Conservation (phyloP, 2,329 filamentous ascomycete genomes). For the Lasiodiplodia theobromae region DNA sequence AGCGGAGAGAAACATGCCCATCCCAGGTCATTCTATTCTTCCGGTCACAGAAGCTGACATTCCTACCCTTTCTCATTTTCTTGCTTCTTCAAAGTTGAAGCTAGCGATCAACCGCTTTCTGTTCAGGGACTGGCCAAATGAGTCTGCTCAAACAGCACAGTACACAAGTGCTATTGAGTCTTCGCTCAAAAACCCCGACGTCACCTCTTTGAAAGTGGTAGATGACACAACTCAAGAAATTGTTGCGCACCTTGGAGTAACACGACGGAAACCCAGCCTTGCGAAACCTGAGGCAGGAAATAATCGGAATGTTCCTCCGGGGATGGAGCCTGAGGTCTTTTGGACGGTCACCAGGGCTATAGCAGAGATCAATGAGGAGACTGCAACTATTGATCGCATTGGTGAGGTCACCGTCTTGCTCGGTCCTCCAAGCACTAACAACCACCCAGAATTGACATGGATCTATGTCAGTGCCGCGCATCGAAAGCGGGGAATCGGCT, state of each 20-base stretch:
- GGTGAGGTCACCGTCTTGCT: neutral
- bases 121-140: conserved; percentile 29
- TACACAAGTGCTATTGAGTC: conserved; percentile 2
- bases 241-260: neutral
- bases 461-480: conserved; percentile 18
- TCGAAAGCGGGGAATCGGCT: conserved; percentile 16
- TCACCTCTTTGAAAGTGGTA: neutral
- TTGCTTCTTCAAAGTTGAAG: conserved; percentile 26
- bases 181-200: neutral
- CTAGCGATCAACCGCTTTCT: conserved; percentile 31
- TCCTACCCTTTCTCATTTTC: conserved; percentile 9
- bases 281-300: neutral
- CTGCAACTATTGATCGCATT: neutral
- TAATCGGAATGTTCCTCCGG: neutral
- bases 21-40: conserved; percentile 22
- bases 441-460: conserved; percentile 14
- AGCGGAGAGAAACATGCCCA: neutral
- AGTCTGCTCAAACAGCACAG: conserved; percentile 20
- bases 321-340: neutral
- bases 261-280: no score
- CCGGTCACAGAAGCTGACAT: conserved; percentile 13
- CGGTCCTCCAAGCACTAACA: neutral
- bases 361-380: neutral
- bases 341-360: neutral
- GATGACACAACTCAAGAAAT: neutral